phyloP scores from a whole-genome alignment of 805 yeast genomes.

The Millerozyma acaciae region DNA sequence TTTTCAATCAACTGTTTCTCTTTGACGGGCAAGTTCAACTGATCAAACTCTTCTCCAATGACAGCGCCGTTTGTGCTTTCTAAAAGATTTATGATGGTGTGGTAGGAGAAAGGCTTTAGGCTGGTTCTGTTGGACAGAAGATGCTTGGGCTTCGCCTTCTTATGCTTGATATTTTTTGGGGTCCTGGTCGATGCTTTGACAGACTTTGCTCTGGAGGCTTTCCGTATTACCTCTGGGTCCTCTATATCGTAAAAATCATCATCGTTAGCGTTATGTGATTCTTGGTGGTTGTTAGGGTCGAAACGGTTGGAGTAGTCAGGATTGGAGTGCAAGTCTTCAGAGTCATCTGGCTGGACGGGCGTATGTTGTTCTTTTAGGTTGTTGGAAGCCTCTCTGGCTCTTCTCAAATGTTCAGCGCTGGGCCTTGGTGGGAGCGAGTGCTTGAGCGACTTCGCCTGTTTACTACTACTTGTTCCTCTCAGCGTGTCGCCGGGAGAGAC shows the following conservation, averaged over 20 bases:
- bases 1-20: conserved; percentile 81
- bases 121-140: conserved; percentile 6
- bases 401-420: conserved; percentile 18
- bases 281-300: conserved; percentile 7
- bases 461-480: too few species aligned
- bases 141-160: conserved; percentile 11
- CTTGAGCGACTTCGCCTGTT: too few species aligned
- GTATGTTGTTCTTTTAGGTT: conserved; percentile 7
- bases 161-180: conserved; percentile 18
- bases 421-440: conserved; percentile 26
- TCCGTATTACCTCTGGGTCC: conserved; percentile 30
- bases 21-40: conserved; percentile 65
- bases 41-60: conserved; percentile 68
- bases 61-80: conserved; percentile 60
- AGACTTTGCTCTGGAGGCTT: conserved; percentile 30
- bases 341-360: background rate
- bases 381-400: conserved; percentile 22
- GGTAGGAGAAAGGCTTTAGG: conserved; percentile 37
- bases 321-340: background rate
- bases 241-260: conserved; percentile 38
- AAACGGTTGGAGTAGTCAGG: conserved; percentile 7
- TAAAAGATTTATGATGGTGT: conserved; percentile 47
- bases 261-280: conserved; percentile 4
- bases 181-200: conserved; percentile 27
- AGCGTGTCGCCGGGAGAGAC: too few species aligned